These are phyloP conservation scores for Coniferiporia sulphurascens DNA, from an alignment of 1,284 basidiomycete genomes.

Conservation along the genomic window DNA sequence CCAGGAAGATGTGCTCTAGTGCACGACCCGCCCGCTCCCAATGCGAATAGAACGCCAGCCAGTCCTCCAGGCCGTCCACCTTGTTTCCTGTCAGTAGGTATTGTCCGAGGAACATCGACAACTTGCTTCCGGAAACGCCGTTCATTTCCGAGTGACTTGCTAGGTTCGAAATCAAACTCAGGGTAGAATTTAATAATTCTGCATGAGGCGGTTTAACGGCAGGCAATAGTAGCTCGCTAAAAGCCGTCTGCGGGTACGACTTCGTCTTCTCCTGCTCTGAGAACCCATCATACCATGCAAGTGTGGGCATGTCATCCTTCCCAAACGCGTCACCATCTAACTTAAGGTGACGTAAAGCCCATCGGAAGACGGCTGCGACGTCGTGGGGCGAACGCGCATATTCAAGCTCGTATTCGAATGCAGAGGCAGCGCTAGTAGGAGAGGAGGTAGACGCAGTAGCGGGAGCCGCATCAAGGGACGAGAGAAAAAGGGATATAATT, in stretches of 20 bases:
- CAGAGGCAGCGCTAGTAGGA: constrained; percentile 36
- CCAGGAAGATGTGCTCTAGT: constrained; percentile 68
- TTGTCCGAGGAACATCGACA: constrained; percentile 64
- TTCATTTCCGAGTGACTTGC: constrained; percentile 67
- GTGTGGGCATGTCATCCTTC: constrained; percentile 22
- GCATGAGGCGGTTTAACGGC: constrained; percentile 50
- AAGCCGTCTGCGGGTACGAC: constrained; percentile 55
- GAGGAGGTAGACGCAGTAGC: constrained; percentile 46
- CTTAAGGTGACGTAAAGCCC: constrained; percentile 67
- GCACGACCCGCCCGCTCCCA: constrained; percentile 69
- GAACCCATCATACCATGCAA: constrained; percentile 63
- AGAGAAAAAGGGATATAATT: constrained; percentile 67
- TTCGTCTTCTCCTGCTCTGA: constrained; percentile 49
- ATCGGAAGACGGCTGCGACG: constrained; percentile 71
- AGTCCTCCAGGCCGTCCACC: constrained; percentile 46
- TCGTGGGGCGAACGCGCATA: constrained; percentile 66
- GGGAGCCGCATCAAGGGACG: constrained; percentile 47
- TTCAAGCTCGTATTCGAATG: constrained; percentile 59
- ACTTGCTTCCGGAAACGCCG: constrained; percentile 67
- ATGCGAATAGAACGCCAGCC: constrained; percentile 57
- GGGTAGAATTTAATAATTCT: constrained; percentile 48
- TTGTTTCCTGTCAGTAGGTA: constrained; percentile 56
- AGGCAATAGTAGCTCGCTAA: constrained; percentile 53
- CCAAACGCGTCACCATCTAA: constrained; percentile 50
- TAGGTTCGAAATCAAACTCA: constrained; percentile 60